Evolutionary conservation across 371 early-diverging fungal genomes (phyloP), one percentile per base, ranked within the genome.

Genomic region (Apophysomyces sp.): DNA sequence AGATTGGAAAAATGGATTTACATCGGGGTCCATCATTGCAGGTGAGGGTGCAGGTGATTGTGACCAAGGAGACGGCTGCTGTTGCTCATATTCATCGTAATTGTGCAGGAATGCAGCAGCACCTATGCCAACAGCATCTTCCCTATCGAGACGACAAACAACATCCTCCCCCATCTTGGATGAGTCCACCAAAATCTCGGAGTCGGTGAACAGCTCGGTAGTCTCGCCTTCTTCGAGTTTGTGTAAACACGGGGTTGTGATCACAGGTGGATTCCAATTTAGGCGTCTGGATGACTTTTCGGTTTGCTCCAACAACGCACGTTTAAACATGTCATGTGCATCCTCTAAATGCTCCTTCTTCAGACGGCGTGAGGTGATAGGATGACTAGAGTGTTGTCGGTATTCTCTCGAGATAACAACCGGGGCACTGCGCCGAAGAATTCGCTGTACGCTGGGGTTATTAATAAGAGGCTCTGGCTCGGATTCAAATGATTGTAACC

Each of bases 1-100:
- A 0, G 81, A 74, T 60, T 81, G 83, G 58, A 83, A 86, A 58
- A 86, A 85, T 0, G 86, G 86, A 56, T 86, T 87, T 28, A 78
- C 67, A 29, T 85, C 81, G 12, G 85, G 75, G 52, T 87, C 86
- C 74, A 83, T 83, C 64, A 85, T 79, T 49, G 77, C 80, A 15
- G 85, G 85, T 6, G 86, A 85, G 11, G 85, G 84, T 26, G 83
- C 81, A 26, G 88, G 88, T 2, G 85, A 85, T 60, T 87, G 87
- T 13, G 86, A 85, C 87, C 87, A 87, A 18, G 88, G 80, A 3
- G 77, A 79, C 1, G 82, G 77, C 57, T 81, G 72, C 36, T 75
- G 73, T 57, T 78, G 75, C 49, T 82, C 82, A 40, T 82, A 82
- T 57, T 82, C 81, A 37, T 75, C 78, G 44, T 74, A 78, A 18